Evolutionary conservation across 1,139 yeast species (phyloP).

Genomic region (Hyphopichia pseudoburtonii): DNA sequence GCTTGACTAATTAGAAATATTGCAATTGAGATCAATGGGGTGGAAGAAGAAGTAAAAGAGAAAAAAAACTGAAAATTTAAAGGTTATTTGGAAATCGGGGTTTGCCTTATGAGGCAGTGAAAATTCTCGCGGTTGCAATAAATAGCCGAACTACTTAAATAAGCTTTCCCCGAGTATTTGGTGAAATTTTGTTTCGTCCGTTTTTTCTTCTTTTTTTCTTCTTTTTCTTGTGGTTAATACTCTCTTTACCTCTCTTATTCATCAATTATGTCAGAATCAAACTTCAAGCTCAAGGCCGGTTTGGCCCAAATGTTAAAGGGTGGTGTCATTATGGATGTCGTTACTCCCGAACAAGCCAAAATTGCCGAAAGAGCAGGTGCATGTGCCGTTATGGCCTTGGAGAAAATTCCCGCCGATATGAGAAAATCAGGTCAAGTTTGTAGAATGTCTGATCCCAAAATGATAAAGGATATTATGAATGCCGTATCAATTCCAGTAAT

Average conservation of each 20-base stretch:
- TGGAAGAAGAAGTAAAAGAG: no score
- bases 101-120: no score
- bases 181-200: no score
- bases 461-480: constrained; percentile 75
- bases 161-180: no score
- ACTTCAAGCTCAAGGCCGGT: constrained; percentile 70
- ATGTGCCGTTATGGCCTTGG: constrained; percentile 89
- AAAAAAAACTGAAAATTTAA: no score
- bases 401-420: constrained; percentile 85
- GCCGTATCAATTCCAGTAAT: constrained; percentile 76
- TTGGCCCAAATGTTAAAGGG: constrained; percentile 89
- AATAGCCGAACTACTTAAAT: no score
- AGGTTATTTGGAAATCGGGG: no score
- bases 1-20: no score
- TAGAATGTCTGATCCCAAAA: constrained; percentile 83
- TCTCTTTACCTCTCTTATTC: not conserved
- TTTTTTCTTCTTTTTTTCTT: no score
- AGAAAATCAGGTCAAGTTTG: constrained; percentile 82
- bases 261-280: constrained; percentile 30
- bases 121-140: no score
- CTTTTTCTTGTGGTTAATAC: not conserved
- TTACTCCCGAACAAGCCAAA: constrained; percentile 46
- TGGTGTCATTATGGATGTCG: constrained; percentile 57
- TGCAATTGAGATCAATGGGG: no score
- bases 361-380: constrained; percentile 88